Evolutionary conservation across 2,329 filamentous ascomycete species (phyloP).

Genomic region (Trichoderma lentiforme): DNA sequence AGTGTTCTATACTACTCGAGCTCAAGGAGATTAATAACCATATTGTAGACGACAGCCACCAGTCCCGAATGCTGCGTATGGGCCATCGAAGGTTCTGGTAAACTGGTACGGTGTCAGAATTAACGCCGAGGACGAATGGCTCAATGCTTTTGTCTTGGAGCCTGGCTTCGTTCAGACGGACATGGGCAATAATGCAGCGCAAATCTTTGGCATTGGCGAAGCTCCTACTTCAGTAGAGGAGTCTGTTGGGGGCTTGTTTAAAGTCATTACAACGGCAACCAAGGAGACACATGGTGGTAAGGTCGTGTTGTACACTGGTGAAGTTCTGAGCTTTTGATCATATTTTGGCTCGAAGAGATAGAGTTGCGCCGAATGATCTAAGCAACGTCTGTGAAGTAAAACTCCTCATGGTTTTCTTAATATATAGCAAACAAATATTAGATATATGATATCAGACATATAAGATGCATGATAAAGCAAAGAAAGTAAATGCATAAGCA

Average conservation of each 20-base stretch:
- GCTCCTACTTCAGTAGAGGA: slow-evolving; percentile 30
- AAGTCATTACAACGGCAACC: slow-evolving; percentile 34
- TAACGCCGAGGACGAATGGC: slow-evolving; percentile 5
- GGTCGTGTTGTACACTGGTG: neutral
- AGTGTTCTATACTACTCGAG: neutral
- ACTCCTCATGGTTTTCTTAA: neutral
- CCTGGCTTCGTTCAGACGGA: slow-evolving; percentile 38
- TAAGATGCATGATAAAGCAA: neutral
- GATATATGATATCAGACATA: neutral
- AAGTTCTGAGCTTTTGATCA: neutral
- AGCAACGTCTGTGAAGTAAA: neutral
- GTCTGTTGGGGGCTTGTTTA: slow-evolving; percentile 32
- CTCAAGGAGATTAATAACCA: neutral
- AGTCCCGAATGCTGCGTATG: slow-evolving; percentile 34
- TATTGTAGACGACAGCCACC: slow-evolving; percentile 32
- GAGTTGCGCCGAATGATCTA: neutral
- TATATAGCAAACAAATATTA: neutral
- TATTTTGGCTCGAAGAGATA: neutral
- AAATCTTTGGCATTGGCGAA: slow-evolving; percentile 29
- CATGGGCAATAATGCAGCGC: slow-evolving; percentile 31
- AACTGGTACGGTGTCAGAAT: slow-evolving; percentile 29
- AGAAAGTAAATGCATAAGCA: neutral
- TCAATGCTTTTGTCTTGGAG: slow-evolving; percentile 33
- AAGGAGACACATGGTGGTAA: slow-evolving; percentile 12
- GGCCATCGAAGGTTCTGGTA: slow-evolving; percentile 33